Conservation (phyloP, 1,284 basidiomycete species). For the Cryptococcus hybrid region DNA sequence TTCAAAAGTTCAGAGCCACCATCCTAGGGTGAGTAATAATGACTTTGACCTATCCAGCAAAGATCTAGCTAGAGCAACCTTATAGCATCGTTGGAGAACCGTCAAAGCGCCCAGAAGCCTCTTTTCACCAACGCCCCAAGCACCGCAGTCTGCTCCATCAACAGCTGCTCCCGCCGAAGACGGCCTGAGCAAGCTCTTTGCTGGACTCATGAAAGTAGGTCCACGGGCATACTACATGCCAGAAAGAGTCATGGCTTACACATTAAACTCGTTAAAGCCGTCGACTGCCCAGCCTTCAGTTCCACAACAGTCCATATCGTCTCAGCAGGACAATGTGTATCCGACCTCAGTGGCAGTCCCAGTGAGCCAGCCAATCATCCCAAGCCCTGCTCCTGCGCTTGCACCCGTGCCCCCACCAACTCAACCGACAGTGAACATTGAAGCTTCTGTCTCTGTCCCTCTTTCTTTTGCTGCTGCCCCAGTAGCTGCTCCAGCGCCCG, state of each 20-base stretch:
- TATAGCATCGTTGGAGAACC: slow-evolving; percentile 41
- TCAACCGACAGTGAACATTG: neutral
- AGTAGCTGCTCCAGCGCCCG: neutral
- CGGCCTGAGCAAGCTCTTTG: slow-evolving; percentile 39
- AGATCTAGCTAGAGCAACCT: neutral
- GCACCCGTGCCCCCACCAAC: no score
- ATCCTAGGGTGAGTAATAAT: slow-evolving; percentile 27
- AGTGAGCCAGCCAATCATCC: no score
- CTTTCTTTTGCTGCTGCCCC: neutral
- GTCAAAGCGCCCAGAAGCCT: slow-evolving; percentile 17
- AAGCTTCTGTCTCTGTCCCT: neutral
- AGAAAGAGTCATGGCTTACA: neutral
- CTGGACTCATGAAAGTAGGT: slow-evolving; percentile 28
- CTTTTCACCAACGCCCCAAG: neutral
- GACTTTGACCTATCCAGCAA: neutral
- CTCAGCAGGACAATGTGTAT: no score
- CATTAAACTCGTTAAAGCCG: no score
- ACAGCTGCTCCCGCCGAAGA: slow-evolving; percentile 14
- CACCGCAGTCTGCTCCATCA: slow-evolving; percentile 3
- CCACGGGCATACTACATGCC: neutral
- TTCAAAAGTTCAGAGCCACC: slow-evolving; percentile 27
- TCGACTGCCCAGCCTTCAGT: no score
- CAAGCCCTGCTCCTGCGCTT: neutral
- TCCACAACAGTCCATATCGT: no score
- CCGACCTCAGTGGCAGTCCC: no score